Evolutionary conservation across 1,284 basidiomycete species (phyloP), one percentile per base, ranked within the genome.

Genomic region (Coniferiporia sulphurascens): DNA sequence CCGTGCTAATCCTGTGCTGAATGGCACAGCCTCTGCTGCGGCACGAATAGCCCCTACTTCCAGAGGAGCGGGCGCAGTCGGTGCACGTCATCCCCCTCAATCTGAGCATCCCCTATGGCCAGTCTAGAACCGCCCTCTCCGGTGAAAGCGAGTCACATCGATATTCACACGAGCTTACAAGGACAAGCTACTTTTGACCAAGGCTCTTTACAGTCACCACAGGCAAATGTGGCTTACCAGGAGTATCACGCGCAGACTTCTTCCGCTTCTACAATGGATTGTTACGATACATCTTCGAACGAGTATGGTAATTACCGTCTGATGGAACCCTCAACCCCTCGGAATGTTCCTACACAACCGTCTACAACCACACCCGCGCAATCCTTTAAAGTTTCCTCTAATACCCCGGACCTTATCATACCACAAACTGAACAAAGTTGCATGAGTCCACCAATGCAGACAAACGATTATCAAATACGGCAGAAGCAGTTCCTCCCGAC

Each of bases 381-480:
- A 19, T 46, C 44, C 19, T 19, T n/a, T 46, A 46, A 13, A 4
- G 22, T 27, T 12, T 41, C 51, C 12, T 49, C 54, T 12, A 52
- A 52, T 13, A 27, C 63, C n/a, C 50, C 65, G 13, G 51, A 41
- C n/a, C 15, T 17, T 13, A 32, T 17, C 15, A 44, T 56, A n/a
- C 36, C 19, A 21, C 45, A 35, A 19, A 45, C 44, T 52, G 59
- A 32, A 54, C 69, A 73, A 41, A 68, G 66, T 60, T 65, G 63
- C 38, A 48, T 58, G 12, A 51, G 52, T 1, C 55, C 68, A 4
- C 66, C 68, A 7, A 12, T 73, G 44, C 17, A 66, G 3, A 65
- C 70, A 52, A 36, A 70, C 7, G 60, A 70, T 0, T 70, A 72
- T 45, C 65, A 71, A n/a, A 70, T 69, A 44, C 64, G 70, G 15